phyloP scores from a whole-genome alignment of 2,329 filamentous ascomycete species.

The Dothideomycetes sp. region DNA sequence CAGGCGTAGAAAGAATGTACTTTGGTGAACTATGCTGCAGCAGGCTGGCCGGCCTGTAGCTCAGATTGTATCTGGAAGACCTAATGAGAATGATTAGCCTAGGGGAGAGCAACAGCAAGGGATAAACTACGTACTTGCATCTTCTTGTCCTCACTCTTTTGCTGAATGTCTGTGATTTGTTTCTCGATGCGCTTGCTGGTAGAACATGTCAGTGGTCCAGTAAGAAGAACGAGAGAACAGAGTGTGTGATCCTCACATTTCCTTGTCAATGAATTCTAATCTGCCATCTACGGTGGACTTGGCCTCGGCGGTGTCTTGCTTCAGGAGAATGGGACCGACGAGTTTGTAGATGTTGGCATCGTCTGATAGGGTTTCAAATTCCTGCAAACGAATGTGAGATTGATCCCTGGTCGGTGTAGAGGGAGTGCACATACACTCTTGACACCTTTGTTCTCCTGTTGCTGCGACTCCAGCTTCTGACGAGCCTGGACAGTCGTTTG shows the following conservation, averaged over 20 bases:
- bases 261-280: slow-evolving; percentile 83
- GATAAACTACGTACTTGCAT: slow-evolving; percentile 45
- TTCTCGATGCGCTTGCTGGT: slow-evolving; percentile 55
- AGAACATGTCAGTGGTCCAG: background rate
- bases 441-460: slow-evolving; percentile 83
- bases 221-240: too few species aligned
- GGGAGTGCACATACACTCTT: slow-evolving; percentile 49
- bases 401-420: background rate
- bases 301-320: slow-evolving; percentile 87
- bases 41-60: slow-evolving; percentile 15
- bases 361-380: slow-evolving; percentile 69
- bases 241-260: too few species aligned
- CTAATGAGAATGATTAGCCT: slow-evolving; percentile 13
- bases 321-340: slow-evolving; percentile 80
- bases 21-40: too few species aligned
- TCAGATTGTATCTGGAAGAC: slow-evolving; percentile 34
- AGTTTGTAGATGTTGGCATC: slow-evolving; percentile 93
- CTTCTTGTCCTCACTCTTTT: slow-evolving; percentile 54
- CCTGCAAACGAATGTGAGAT: slow-evolving; percentile 36
- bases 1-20: too few species aligned
- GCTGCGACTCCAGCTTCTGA: slow-evolving; percentile 88
- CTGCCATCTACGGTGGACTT: slow-evolving; percentile 83
- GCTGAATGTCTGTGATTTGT: slow-evolving; percentile 53
- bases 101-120: background rate
- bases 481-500: slow-evolving; percentile 64